These are phyloP conservation scores for Ploettnerulaceae sp. DNA, from an alignment of 2,329 filamentous ascomycete genomes.

Conservation along the genomic window DNA sequence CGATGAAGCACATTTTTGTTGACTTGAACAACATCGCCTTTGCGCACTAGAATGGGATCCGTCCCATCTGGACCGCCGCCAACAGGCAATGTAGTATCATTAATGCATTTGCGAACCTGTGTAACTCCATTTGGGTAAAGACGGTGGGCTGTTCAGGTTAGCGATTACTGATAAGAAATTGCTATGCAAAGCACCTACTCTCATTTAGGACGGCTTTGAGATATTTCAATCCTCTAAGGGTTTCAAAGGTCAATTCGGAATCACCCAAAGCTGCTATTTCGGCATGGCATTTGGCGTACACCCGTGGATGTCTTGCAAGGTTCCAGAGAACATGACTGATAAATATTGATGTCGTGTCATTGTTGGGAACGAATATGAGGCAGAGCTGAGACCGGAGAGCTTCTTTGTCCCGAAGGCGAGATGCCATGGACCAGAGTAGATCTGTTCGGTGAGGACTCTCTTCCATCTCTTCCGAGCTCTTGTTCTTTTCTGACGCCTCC, in stretches of 20 bases:
- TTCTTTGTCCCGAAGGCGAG: neutral
- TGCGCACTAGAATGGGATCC: neutral
- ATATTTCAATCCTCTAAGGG: neutral
- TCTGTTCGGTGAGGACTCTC: neutral
- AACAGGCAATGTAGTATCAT: neutral
- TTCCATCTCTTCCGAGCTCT: neutral
- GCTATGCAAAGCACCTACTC: too few relatives aligned
- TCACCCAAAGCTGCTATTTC: neutral
- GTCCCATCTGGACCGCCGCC: neutral
- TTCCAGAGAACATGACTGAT: neutral
- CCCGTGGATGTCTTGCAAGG: neutral
- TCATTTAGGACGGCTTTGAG: neutral
- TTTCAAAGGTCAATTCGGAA: neutral
- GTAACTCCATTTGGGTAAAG: neutral
- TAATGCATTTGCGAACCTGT: neutral
- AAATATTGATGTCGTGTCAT: neutral
- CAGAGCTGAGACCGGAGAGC: neutral
- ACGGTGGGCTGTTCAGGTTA: neutral
- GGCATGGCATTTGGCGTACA: neutral
- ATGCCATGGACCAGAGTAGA: neutral
- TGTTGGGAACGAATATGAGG: neutral
- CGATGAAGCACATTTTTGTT: neutral
- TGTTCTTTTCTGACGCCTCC: neutral
- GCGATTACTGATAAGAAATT: too few relatives aligned
- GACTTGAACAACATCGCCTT: neutral